Evolutionary conservation across 148 eudicot genomes (phyloP), one percentile per base, ranked within the genome.

Genomic region (Heliamphora exappendiculata): DNA sequence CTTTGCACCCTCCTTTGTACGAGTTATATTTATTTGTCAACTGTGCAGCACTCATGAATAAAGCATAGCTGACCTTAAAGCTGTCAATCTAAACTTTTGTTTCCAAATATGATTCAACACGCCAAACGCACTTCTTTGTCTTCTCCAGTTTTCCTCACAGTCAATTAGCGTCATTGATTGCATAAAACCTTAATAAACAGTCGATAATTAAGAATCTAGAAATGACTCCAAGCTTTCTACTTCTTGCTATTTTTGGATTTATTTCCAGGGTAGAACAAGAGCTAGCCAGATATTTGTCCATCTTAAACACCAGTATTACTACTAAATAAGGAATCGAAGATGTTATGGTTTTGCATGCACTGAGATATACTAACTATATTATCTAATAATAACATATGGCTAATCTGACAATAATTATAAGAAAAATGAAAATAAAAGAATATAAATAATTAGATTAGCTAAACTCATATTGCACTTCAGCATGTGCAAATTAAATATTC

Each of bases 261-360:
- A 50, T 73, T 73, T 73, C 50, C 2, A 37, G 50, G 57, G 47
- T 51, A 72, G 59, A 50, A 72, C 26, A 19, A 72, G 36, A 73
- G 50, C 76, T 24, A 57, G 11, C 33, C 29, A 53, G 19, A 12
- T n/a, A 7, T 51, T 37, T 22, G 29, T 6, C 29, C 34, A 26
- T 12, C 53, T 24, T 4, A 68, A 42, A 9, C 33, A 42, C 34
- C 33, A 68, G 24, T 68, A 44, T 22, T 41, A 26, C 24, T 13
- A 44, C 1, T 45, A n/a, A 26, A 67, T 22, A 24, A 24, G 3
- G 7, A 33, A 24, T 39, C 10, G 1, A 1, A 33, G 33, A 13
- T 34, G 64, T 39, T 37, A 22, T n/a, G 8, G 50, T 26, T 4
- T 4, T 26, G 4, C 3, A 49, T 28, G 29, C 53, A 5, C 22